Evolutionary conservation across 208 protist species (phyloP), one percentile per base, ranked within the genome.

Genomic region (Trypanosoma melophagium): DNA sequence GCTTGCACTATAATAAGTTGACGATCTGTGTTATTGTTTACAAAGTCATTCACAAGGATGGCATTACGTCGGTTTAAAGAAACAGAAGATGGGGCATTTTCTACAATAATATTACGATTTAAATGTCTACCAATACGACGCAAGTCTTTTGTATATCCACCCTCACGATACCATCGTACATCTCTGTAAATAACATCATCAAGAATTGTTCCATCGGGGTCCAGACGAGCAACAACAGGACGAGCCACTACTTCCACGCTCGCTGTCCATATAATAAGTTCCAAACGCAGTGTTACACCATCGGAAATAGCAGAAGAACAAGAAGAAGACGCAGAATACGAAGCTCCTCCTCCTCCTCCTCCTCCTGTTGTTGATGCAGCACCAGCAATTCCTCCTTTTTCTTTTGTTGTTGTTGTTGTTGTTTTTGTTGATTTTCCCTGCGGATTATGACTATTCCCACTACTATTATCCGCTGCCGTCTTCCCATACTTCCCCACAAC

Each of bases 231-330:
- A 44, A 95, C 66, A 25, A 91, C 92, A 10, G 87, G 84, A 21
- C 81, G 78, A 56, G 86, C 90, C 13, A 93, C 77, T 8, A 63
- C 67, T 71, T 92, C 83, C 54, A 94, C 75, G 44, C 86, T 93
- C 16, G 92, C 92, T 40, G 92, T 97, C 90, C 92, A 97, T 56
- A 96, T 66, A 45, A 97, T 81, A 56, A 97, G 60, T 79, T 97
- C 92, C 8, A 94, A 57, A 17, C 80, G 76, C 50, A 89, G 69
- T 50, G 69, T 70, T 22, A 67, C 38, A 60, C 55, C 54, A 45
- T 71, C 50, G 35, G 16, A 40, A 49, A 24, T 4, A 8, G 25
- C n/a, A n/a, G n/a, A n/a, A n/a, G n/a, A n/a, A n/a, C n/a, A n/a
- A n/a, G n/a, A n/a, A n/a, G n/a, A n/a, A n/a, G n/a, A n/a, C n/a